Conservation (phyloP, 1,284 basidiomycete species). For the Ustilago curta region DNA sequence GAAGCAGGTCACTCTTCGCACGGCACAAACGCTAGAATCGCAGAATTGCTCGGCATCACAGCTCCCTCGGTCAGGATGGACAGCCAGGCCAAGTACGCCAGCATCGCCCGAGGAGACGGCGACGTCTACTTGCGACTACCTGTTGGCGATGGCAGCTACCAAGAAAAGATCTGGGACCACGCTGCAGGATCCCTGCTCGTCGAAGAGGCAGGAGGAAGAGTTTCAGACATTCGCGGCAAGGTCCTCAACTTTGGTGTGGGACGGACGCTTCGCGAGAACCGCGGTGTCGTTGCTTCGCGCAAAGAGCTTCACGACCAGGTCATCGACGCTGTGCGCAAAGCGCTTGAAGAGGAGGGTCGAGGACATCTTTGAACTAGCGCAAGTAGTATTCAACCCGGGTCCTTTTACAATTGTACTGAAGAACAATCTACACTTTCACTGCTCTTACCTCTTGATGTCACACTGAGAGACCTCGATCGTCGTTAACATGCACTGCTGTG, state of each 20-base stretch:
- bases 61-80: conserved; percentile 87
- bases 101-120: conserved; percentile 87
- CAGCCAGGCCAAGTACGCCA: conserved; percentile 95
- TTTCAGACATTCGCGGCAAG: conserved; percentile 84
- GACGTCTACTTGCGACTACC: conserved; percentile 92
- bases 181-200: conserved; percentile 87
- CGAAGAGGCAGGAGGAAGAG: conserved; percentile 86
- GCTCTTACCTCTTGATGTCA: no score
- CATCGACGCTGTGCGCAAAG: conserved; percentile 80
- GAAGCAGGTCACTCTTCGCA: conserved; percentile 93
- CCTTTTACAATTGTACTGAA: no score
- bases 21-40: conserved; percentile 80
- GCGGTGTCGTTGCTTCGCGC: conserved; percentile 84
- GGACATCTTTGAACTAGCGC: conserved; percentile 38
- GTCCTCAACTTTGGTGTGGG: conserved; percentile 88
- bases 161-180: conserved; percentile 97
- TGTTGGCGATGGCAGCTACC: conserved; percentile 79
- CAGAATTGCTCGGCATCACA: conserved; percentile 78
- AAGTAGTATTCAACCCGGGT: neutral
- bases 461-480: no score
- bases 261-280: conserved; percentile 85
- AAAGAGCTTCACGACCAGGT: conserved; percentile 78
- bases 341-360: conserved; percentile 73
- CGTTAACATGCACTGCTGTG: no score
- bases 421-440: no score